Conservation (phyloP, 2,329 filamentous ascomycete genomes). For the Lasiodiplodia gonubiensis region DNA sequence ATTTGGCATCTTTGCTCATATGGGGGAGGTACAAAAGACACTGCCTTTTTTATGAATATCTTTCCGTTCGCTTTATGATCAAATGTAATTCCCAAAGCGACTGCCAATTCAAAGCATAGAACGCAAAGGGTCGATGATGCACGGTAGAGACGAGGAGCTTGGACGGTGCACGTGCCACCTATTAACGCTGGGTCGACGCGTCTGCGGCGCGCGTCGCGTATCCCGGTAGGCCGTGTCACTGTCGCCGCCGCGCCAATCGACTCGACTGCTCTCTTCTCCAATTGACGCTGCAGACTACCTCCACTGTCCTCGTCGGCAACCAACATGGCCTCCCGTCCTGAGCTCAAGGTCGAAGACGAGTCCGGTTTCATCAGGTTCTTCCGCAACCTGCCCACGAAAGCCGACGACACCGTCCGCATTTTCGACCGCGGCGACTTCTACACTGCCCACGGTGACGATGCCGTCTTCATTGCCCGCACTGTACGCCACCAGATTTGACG, state of each 20-base stretch:
- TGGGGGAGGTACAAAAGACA: no score
- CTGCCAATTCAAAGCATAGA: neutral
- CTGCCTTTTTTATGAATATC: no score
- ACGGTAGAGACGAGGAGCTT: neutral
- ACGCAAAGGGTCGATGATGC: neutral
- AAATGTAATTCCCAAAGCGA: neutral
- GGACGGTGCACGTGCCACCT: neutral
- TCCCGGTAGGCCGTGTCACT: slow-evolving; percentile 1
- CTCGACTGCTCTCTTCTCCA: neutral
- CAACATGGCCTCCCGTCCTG: slow-evolving; percentile 60
- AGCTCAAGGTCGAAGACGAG: slow-evolving; percentile 86
- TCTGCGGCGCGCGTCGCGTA: slow-evolving; percentile 19
- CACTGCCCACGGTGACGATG: slow-evolving; percentile 88
- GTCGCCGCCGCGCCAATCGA: neutral
- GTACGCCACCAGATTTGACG: slow-evolving; percentile 47
- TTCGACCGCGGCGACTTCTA: slow-evolving; percentile 97
- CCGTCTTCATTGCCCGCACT: slow-evolving; percentile 79
- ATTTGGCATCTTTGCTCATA: no score
- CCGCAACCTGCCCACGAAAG: slow-evolving; percentile 76
- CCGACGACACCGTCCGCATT: slow-evolving; percentile 80
- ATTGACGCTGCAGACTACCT: slow-evolving; percentile 7
- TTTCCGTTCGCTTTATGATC: no score
- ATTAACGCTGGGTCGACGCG: slow-evolving; percentile 1
- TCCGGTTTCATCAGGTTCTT: slow-evolving; percentile 96
- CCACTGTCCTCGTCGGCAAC: neutral